Percentiles rank a stretch among this genome's conserved stretches.
Conservation (phyloP, 1,284 basidiomycete species). For the Ustilago shanxiensis region DNA sequence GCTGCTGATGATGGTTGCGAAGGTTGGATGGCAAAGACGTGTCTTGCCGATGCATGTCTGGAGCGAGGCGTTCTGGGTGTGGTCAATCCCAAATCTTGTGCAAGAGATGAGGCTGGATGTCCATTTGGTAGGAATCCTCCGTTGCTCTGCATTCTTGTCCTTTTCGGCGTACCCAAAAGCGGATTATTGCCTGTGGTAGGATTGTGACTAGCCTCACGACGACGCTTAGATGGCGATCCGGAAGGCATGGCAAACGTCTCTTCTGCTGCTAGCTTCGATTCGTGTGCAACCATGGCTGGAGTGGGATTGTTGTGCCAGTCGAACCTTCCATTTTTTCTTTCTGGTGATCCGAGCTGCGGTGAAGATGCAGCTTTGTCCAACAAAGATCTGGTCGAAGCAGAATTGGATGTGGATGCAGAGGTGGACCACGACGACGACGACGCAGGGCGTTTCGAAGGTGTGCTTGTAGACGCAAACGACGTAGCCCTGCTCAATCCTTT, state of each 20-base stretch:
- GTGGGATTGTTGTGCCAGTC: constrained; percentile 58
- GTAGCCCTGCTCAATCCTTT: constrained; percentile 21
- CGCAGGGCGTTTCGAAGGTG: constrained; percentile 11
- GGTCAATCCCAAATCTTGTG: constrained; percentile 54
- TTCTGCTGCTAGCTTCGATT: constrained; percentile 29
- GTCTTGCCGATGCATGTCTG: constrained; percentile 35
- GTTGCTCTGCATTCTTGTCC: constrained; percentile 35
- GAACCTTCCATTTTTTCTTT: constrained; percentile 42
- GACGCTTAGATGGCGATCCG: constrained; percentile 35
- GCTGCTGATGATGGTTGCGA: constrained; percentile 1
- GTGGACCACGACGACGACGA: background rate
- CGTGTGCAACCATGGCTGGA: constrained; percentile 40
- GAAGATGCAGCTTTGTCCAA: constrained; percentile 48
- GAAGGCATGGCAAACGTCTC: constrained; percentile 33
- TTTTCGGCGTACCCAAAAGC: constrained; percentile 21
- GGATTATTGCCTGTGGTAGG: constrained; percentile 8
- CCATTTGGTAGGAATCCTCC: constrained; percentile 55
- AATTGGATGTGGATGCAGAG: background rate
- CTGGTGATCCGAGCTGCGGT: constrained; percentile 55
- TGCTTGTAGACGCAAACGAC: constrained; percentile 28
- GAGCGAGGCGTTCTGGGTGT: constrained; percentile 50
- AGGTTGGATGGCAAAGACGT: constrained; percentile 16
- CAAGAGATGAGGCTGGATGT: constrained; percentile 58
- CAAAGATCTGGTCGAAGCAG: constrained; percentile 14
- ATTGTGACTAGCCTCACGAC: constrained; percentile 36